A percentile compares a stretch with the other conserved stretches of the same genome.
phyloP scores from a whole-genome alignment of 2,329 filamentous ascomycete genomes.

The Alternaria angustiovoidea region DNA sequence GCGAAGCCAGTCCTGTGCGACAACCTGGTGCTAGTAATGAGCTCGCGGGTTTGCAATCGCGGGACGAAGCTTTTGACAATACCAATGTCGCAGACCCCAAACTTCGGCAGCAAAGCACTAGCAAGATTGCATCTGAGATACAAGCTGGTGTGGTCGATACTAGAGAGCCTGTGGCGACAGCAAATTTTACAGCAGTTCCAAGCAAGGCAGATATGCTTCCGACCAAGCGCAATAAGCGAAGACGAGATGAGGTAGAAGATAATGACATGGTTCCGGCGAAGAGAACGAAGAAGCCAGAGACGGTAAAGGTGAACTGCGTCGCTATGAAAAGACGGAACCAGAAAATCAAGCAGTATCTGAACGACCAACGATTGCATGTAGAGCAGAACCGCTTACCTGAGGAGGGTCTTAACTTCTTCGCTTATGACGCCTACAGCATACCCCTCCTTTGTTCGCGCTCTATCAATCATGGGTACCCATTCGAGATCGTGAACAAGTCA shows the following conservation, averaged over 20 bases:
- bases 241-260: background rate
- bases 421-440: conserved; percentile 22
- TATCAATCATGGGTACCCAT: conserved; percentile 8
- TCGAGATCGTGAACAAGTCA: conserved; percentile 1
- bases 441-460: conserved; percentile 22
- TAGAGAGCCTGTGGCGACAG: background rate
- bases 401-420: conserved; percentile 2
- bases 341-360: background rate
- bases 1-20: background rate
- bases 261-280: background rate
- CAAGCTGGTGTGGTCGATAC: background rate
- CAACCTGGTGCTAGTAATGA: background rate
- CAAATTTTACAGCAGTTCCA: background rate
- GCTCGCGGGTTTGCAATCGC: background rate
- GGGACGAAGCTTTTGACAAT: background rate
- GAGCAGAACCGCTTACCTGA: conserved; percentile 7
- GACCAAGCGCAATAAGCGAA: background rate
- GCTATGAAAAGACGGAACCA: background rate
- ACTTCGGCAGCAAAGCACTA: background rate
- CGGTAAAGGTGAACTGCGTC: background rate
- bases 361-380: background rate
- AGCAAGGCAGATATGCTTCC: background rate
- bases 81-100: background rate
- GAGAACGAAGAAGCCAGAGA: background rate
- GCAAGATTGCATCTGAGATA: background rate